Evolutionary conservation across 2,329 filamentous ascomycete genomes (phyloP).

Genomic region (Nakataea oryzae): DNA sequence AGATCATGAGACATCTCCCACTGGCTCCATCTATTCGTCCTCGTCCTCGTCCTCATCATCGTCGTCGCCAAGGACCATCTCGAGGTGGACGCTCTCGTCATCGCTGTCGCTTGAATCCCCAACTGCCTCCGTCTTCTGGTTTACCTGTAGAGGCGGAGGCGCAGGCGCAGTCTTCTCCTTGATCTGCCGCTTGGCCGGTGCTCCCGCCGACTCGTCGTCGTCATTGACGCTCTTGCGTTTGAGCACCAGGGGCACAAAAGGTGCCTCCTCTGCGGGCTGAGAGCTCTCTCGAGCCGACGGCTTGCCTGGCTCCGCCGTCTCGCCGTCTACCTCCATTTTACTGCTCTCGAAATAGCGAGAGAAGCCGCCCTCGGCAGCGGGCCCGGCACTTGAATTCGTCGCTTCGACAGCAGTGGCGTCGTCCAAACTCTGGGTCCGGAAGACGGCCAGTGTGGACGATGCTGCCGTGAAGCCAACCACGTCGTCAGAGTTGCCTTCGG

Average conservation of each 20-base stretch:
- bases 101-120: slow-evolving; percentile 37
- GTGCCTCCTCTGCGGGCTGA: neutral
- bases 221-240: slow-evolving; percentile 32
- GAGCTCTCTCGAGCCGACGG: neutral
- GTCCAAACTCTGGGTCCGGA: neutral
- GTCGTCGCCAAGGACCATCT: slow-evolving; percentile 48
- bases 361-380: slow-evolving; percentile 4
- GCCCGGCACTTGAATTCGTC: slow-evolving; percentile 8
- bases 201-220: slow-evolving; percentile 19
- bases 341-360: neutral
- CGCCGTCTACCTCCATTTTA: neutral
- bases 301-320: neutral
- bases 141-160: slow-evolving; percentile 9
- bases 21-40: too few species aligned
- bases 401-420: neutral
- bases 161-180: slow-evolving; percentile 5
- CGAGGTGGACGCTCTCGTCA: slow-evolving; percentile 42
- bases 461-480: slow-evolving; percentile 15
- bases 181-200: slow-evolving; percentile 12
- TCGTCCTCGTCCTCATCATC: slow-evolving; percentile 23
- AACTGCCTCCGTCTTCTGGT: slow-evolving; percentile 14
- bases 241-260: slow-evolving; percentile 14
- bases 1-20: too few species aligned
- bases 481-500: slow-evolving; percentile 22
- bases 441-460: neutral